These are phyloP conservation scores for Astragalus glycyphyllos DNA, from an alignment of 306 rosid genomes.

Conservation along the genomic window DNA sequence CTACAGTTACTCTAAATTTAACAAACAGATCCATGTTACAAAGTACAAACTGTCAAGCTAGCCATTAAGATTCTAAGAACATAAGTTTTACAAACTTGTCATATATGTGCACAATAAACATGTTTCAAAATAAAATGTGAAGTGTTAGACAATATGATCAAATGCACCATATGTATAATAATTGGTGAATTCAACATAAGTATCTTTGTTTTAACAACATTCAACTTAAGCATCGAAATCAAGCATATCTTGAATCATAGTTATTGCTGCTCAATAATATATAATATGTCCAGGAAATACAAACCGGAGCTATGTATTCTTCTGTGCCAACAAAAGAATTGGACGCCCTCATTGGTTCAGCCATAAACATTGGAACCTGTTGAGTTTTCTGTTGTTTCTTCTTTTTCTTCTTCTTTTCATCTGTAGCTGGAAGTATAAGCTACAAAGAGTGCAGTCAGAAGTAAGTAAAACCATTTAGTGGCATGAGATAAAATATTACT, in stretches of 20 bases:
- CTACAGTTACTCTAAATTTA: background rate
- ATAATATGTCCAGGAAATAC: constrained; percentile 41
- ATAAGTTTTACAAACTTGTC: background rate
- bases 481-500: constrained; percentile 3
- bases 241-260: constrained; percentile 18
- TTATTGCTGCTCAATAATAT: background rate
- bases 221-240: background rate
- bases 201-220: too few species aligned
- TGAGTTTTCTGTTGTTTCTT: constrained; percentile 56
- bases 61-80: background rate
- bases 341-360: constrained; percentile 99
- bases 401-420: constrained; percentile 67
- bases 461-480: constrained; percentile 8
- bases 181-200: background rate
- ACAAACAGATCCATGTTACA: background rate
- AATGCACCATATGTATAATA: background rate
- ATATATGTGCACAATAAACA: background rate
- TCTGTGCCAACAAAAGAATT: constrained; percentile 99
- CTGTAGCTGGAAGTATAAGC: constrained; percentile 71
- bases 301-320: constrained; percentile 99
- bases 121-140: background rate
- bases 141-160: background rate
- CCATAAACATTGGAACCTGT: constrained; percentile 77
- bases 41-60: background rate
- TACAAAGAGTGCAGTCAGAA: constrained; percentile 40